Conservation (phyloP, 352 stramenopile species). For the Phytophthora hibernalis region DNA sequence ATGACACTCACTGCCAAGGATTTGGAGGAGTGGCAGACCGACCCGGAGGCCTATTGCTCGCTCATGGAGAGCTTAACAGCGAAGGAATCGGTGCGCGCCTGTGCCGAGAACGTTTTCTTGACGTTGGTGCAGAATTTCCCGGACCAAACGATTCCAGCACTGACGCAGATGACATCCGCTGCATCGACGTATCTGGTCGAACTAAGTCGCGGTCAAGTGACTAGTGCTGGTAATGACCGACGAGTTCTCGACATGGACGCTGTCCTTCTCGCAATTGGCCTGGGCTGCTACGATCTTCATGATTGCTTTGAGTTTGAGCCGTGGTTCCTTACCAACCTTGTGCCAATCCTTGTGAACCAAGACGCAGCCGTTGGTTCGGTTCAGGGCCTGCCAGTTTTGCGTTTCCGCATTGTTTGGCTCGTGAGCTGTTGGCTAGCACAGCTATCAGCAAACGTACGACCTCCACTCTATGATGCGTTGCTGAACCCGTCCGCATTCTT, state of each 20-base stretch:
- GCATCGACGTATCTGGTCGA: conserved; percentile 62
- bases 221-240: conserved; percentile 28
- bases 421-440: conserved; percentile 89
- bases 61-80: conserved; percentile 81
- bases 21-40: conserved; percentile 72
- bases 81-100: conserved; percentile 79
- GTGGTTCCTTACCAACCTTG: conserved; percentile 80
- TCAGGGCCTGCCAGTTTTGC: conserved; percentile 68
- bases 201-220: conserved; percentile 22
- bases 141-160: conserved; percentile 65
- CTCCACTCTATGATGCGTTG: conserved; percentile 83
- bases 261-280: conserved; percentile 79
- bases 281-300: conserved; percentile 89
- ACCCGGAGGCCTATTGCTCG: conserved; percentile 72
- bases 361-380: conserved; percentile 43
- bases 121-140: conserved; percentile 83
- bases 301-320: conserved; percentile 90
- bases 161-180: conserved; percentile 71
- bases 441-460: conserved; percentile 66
- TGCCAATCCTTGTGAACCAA: conserved; percentile 64
- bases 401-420: conserved; percentile 85
- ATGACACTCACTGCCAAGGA: conserved; percentile 68
- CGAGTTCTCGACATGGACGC: conserved; percentile 75
- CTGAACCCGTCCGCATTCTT: conserved; percentile 55
- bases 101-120: conserved; percentile 86